Base-by-base conservation (phyloP, 306 rosid species). In the Lagenaria siceraria region DNA sequence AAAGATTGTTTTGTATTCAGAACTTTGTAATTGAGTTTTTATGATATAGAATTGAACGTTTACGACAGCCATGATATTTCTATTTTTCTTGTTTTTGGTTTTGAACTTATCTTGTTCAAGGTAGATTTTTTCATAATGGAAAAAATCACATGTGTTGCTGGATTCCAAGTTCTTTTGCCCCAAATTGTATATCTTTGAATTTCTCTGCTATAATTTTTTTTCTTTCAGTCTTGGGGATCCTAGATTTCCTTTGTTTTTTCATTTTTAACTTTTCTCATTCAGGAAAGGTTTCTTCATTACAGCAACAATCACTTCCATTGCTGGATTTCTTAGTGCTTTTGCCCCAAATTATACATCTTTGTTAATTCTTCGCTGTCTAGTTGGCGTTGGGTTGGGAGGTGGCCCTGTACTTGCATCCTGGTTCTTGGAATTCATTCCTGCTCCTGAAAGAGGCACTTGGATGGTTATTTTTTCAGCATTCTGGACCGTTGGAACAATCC, bases 301-400 rank as follows among this genome's bases (percentile, higher is more conserved):
- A 10, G 97, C 99, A 77, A 83, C 78, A 21, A 77, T 95, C 77
- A 95, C 97, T 82, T 73, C 91, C 10, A 75, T 76, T 6, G 89
- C 97, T 61, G 99, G 99, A 63, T 89, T 95, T 82, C 79, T 92
- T 76, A 95, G 99, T 78, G 88, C 97, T 36, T 86, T 92, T 79
- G 82, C 99, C 74, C 99, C 97, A 76, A 92, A 86, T 75, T 95
- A 87, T 66, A 22, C 40, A 24, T 77, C 77, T 2, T 79, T 92
- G 87, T 56, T 95, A 19, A 51, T 80, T 78, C 82, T 92, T 54
- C 99, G 97, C 69, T 89, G 85, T 77, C 76, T 95, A 59, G 99
- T 95, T 63, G 99, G 99, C 66, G 22, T 95, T 86, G 99, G 99
- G 75, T 81, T 95, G 96, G 99, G 99, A 74, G 99, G 99, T 66